These are phyloP conservation scores for Malus orientalis DNA, from an alignment of 306 rosid species.

Conservation along the genomic window DNA sequence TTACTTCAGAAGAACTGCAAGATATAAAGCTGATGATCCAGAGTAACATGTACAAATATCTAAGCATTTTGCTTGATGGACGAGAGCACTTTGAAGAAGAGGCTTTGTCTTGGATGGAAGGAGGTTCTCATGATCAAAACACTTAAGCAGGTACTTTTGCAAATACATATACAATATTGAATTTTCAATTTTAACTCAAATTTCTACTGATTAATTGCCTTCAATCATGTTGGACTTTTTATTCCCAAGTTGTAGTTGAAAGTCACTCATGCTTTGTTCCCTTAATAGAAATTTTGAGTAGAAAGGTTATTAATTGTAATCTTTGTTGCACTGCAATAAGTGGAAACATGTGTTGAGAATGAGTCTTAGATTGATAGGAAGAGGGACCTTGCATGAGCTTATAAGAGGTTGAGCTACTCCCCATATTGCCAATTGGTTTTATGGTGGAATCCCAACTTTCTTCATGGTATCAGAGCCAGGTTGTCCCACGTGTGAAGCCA, in stretches of 20 bases:
- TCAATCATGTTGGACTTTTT: background rate
- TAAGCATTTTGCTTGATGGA: constrained; percentile 93
- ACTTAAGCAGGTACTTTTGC: constrained; percentile 44
- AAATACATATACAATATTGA: background rate
- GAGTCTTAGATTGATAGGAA: too few species aligned
- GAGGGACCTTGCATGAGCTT: too few species aligned
- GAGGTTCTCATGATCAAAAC: constrained; percentile 34
- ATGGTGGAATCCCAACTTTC: too few species aligned
- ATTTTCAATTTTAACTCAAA: background rate
- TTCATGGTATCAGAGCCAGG: too few species aligned
- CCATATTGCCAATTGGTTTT: too few species aligned
- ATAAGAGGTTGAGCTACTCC: too few species aligned
- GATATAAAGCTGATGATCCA: constrained; percentile 92
- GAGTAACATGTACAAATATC: constrained; percentile 92
- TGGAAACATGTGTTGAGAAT: background rate
- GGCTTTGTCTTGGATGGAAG: constrained; percentile 42
- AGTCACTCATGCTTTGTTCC: background rate
- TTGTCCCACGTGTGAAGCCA: too few species aligned
- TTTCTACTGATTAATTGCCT: background rate
- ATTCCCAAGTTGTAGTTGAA: background rate
- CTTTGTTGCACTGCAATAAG: background rate
- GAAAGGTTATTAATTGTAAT: background rate
- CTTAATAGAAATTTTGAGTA: background rate
- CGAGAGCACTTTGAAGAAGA: constrained; percentile 98
- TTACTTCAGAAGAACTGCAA: constrained; percentile 61